Conservation (phyloP, 2,329 filamentous ascomycete species). For the Sphaerulina populicola region DNA sequence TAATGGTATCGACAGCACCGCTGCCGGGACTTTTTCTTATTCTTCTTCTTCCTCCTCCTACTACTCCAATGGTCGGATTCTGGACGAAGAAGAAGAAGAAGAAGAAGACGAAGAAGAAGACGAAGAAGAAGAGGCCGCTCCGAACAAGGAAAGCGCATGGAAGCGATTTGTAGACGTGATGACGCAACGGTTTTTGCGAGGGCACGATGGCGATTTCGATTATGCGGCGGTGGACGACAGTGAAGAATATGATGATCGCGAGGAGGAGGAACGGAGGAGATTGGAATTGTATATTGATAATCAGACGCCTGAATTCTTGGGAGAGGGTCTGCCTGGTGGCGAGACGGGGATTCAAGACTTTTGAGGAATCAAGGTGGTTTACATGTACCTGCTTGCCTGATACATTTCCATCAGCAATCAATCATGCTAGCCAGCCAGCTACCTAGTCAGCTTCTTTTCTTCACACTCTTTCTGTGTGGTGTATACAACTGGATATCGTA, state of each 20-base stretch:
- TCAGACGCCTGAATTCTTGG: slow-evolving; percentile 48
- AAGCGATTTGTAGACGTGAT: slow-evolving; percentile 65
- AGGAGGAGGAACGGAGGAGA: slow-evolving; percentile 51
- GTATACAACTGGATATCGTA: too few relatives aligned
- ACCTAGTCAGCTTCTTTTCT: too few relatives aligned
- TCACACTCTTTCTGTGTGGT: too few relatives aligned
- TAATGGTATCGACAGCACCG: too few relatives aligned
- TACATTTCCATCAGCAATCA: too few relatives aligned
- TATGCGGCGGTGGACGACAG: slow-evolving; percentile 63
- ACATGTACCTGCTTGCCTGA: too few relatives aligned
- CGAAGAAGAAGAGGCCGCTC: slow-evolving; percentile 25
- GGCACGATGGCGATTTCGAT: slow-evolving; percentile 70
- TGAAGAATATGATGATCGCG: slow-evolving; percentile 61
- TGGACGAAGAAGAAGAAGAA: slow-evolving; percentile 43
- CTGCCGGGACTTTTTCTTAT: too few relatives aligned
- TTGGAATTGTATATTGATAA: slow-evolving; percentile 72
- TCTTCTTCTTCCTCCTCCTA: too few relatives aligned
- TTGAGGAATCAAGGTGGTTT: slow-evolving; percentile 22
- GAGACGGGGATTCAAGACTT: slow-evolving; percentile 46
- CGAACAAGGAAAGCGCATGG: slow-evolving; percentile 56
- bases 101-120: too few relatives aligned
- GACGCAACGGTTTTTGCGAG: slow-evolving; percentile 63
- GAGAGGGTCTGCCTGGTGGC: slow-evolving; percentile 30
- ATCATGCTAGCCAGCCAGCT: too few relatives aligned
- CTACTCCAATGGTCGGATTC: slow-evolving; percentile 43